Evolutionary conservation across 352 stramenopile species (phyloP).

Genomic region (Phytophthora aleatoria): DNA sequence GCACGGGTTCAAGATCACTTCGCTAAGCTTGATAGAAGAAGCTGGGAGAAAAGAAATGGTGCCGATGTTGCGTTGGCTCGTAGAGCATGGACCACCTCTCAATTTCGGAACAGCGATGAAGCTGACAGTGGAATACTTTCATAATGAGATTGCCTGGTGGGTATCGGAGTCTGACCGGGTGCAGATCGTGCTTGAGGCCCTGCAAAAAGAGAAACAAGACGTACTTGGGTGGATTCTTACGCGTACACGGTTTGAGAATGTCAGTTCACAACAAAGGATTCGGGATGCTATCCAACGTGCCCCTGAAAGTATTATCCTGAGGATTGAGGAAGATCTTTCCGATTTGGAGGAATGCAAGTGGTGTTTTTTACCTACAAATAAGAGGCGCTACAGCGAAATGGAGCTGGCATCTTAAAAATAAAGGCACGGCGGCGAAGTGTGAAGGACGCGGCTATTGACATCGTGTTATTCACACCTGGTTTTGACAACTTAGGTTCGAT

Average conservation of each 20-base stretch:
- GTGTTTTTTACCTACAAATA: not conserved
- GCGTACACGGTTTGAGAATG: not conserved
- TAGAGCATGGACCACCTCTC: conserved; percentile 2
- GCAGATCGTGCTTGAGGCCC: too few species aligned
- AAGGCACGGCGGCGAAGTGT: not conserved
- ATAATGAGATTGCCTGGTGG: conserved; percentile 2
- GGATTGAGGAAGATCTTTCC: not conserved
- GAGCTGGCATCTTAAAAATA: not conserved
- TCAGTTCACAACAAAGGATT: not conserved
- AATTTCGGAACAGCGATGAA: not conserved
- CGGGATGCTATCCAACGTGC: not conserved
- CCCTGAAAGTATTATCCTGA: not conserved
- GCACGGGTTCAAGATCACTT: not conserved
- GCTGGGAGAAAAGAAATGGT: not conserved
- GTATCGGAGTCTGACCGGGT: not conserved
- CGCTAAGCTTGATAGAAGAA: not conserved
- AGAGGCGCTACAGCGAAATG: not conserved
- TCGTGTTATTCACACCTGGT: too few species aligned
- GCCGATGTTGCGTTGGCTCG: conserved; percentile 1
- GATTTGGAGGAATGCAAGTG: not conserved
- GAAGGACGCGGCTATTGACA: not conserved
- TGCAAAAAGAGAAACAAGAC: too few species aligned
- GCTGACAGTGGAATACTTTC: not conserved
- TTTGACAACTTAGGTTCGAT: too few species aligned
- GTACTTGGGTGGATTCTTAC: not conserved